Conservation (phyloP, 148 eudicot genomes). For the Rhododendron ferrugineum region DNA sequence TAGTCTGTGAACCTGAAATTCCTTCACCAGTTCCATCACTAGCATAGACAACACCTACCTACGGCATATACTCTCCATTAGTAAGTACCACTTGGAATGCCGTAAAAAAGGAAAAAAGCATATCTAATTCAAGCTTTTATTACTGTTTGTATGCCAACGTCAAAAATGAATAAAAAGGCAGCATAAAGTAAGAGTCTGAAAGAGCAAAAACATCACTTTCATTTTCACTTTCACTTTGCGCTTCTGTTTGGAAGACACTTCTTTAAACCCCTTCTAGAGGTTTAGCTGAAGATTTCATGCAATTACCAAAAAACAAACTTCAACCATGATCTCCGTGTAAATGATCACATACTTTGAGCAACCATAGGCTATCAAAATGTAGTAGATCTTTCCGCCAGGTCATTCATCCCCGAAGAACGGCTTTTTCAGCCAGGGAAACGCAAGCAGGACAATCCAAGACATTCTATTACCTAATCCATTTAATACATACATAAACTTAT, state of each 20-base stretch:
- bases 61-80: constrained; percentile 2
- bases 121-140: neutral
- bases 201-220: neutral
- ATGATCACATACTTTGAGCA: neutral
- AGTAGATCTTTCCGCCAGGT: neutral
- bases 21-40: constrained; percentile 38
- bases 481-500: neutral
- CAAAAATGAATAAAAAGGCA: neutral
- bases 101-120: neutral
- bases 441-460: neutral
- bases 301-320: neutral
- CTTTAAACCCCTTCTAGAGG: neutral
- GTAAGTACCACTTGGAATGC: constrained; percentile 16
- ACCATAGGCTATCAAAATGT: neutral
- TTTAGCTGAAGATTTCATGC: neutral
- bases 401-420: neutral
- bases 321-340: neutral
- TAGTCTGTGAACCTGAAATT: constrained; percentile 40
- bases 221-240: neutral
- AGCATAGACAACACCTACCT: constrained; percentile 47
- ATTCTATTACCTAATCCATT: neutral
- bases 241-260: neutral
- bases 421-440: neutral
- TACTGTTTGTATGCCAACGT: neutral
- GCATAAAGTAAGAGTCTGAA: neutral